Percentiles rank a stretch among this genome's conserved stretches.
These are phyloP conservation scores for Tirmania nivea DNA, from an alignment of 495 filamentous ascomycete species.

Conservation along the genomic window DNA sequence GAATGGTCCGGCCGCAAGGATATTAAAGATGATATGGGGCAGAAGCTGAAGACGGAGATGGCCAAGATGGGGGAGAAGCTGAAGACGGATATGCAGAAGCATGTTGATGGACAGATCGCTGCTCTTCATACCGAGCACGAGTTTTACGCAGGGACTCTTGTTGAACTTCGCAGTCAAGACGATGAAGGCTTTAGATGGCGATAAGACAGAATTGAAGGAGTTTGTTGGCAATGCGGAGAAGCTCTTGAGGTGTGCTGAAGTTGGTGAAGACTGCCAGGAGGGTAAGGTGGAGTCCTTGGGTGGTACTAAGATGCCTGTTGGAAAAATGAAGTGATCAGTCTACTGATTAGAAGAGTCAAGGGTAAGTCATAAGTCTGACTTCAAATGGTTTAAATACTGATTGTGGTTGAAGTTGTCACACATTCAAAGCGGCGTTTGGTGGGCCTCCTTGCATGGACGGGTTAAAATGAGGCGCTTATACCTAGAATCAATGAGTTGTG, in stretches of 20 bases:
- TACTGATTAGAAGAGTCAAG: too few species aligned
- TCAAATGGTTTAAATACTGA: too few species aligned
- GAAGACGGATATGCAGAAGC: not conserved
- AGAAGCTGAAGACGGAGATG: not conserved
- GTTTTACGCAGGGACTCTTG: not conserved
- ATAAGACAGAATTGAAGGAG: not conserved
- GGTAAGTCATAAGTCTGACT: too few species aligned
- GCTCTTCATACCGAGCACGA: not conserved
- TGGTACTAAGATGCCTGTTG: too few species aligned
- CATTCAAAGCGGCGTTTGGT: too few species aligned
- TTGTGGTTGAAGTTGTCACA: too few species aligned
- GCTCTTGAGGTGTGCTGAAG: not conserved
- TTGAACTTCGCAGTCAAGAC: not conserved
- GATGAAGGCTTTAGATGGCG: not conserved
- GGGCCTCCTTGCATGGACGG: too few species aligned
- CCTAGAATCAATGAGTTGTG: too few species aligned
- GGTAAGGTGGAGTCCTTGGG: too few species aligned
- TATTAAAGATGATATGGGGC: not conserved
- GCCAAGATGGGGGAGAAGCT: not conserved
- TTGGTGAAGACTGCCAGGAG: constrained; percentile 5
- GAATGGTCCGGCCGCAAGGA: not conserved
- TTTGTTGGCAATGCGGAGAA: not conserved
- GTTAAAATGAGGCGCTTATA: too few species aligned
- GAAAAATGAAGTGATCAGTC: too few species aligned
- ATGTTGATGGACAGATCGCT: not conserved